Base-by-base conservation (phyloP, 169 alveolate genomes). In the Toxoplasma gondii region DNA sequence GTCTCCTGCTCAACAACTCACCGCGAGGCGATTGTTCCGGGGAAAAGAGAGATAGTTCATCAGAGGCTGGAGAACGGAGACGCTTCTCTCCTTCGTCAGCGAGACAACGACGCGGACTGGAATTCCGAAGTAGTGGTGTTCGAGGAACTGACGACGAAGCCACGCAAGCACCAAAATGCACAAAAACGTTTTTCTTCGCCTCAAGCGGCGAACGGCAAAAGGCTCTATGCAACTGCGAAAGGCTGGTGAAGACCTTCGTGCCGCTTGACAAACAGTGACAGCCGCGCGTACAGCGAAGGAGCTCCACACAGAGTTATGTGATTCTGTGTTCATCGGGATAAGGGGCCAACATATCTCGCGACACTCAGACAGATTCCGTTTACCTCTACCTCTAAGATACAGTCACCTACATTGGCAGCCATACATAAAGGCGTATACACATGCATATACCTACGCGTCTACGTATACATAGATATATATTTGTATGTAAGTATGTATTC, bases 41-140 rank as follows among this genome's bases (percentile, higher is more conserved):
- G 95, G 93, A 34, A 93, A 93, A 45, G 45, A 81, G 88, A 93
- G 69, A n/a, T 67, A 44, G 36, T 70, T 54, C 16, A 93, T 9
- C 7, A 88, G 38, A 31, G 95, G 91, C 39, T 34, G 78, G 41
- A 93, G 86, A 0, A 93, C 80, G 5, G 34, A 5, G 24, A 91
- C 45, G 39, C 39, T 17, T 17, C 95, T 7, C 41, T 69, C 88
- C 10, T 36, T 49, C 38, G 95, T 86, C n/a, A 88, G 91, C 19
- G 88, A 54, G 10, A 87, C 45, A 31, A 64, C 64, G 31, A 88
- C 36, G 0, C 78, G 81, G 53, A 93, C 94, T 43, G 86, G 84
- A n/a, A 19, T 7, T 5, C 95, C 95, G 64, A 67, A 87, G 70
- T 49, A 39, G 0, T 39, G 95, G n/a, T 93, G 92, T 36, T 87